A percentile compares a stretch with the other conserved stretches of the same genome.
phyloP scores from a whole-genome alignment of 1,284 basidiomycete species.

The Cryptococcus sp. region DNA sequence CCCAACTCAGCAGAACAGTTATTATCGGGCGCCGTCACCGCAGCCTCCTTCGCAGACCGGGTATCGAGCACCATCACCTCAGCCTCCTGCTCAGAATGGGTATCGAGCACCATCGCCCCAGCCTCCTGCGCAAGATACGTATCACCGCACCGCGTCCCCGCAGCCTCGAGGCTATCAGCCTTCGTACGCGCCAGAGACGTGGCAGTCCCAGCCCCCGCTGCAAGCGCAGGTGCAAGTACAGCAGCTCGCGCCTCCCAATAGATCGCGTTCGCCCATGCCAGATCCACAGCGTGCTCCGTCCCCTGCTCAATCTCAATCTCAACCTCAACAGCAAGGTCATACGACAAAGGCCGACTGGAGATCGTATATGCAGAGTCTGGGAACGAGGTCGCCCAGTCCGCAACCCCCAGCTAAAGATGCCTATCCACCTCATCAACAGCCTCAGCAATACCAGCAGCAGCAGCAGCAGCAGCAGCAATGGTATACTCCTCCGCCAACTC shows the following conservation, averaged over 20 bases:
- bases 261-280: conserved; percentile 3
- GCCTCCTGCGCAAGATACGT: neutral
- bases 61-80: neutral
- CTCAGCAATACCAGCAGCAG: conserved; percentile 1
- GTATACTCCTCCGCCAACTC: conserved; percentile 38
- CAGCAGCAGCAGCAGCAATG: conserved; percentile 17
- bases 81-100: neutral
- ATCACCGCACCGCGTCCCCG: neutral
- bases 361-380: conserved; percentile 38
- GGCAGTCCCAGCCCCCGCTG: conserved; percentile 1
- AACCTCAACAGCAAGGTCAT: conserved; percentile 1
- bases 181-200: neutral
- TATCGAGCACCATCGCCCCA: neutral
- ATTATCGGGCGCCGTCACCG: conserved; percentile 11
- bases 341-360: conserved; percentile 32
- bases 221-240: conserved; percentile 6
- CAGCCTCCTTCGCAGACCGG: conserved; percentile 1
- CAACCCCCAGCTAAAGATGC: conserved; percentile 23
- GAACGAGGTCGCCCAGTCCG: conserved; percentile 22
- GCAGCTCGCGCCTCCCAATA: neutral
- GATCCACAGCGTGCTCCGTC: conserved; percentile 11
- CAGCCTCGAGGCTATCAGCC: conserved; percentile 6
- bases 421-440: neutral
- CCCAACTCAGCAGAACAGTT: conserved; percentile 3
- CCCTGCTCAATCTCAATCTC: conserved; percentile 8